Base-by-base conservation (phyloP, 768 basidiomycete genomes). In the Boletus rufocinnamomeus region DNA sequence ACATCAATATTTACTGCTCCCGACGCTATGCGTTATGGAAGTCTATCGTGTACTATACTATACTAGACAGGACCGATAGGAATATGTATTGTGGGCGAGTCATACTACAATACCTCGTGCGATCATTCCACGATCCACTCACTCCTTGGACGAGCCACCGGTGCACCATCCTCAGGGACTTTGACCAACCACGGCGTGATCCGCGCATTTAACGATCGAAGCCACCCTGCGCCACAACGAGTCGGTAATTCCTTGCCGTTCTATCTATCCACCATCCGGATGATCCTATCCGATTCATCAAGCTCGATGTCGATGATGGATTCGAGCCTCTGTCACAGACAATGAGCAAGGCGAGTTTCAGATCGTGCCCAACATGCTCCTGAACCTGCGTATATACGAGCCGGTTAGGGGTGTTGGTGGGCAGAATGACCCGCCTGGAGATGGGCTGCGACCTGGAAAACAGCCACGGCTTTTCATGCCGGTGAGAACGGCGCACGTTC, bases 371-470 rank as follows among this genome's bases (percentile, higher is more conserved):
- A 6, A 30, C 28, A 17, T 19, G 16, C 43, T 23, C 40, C n/a
- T 13, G n/a, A 21, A 49, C 40, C 55, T 59, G 49, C 14, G 5
- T 11, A 11, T 58, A 34, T 10, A 34, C 38, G 34, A 43, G 11
- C 25, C 44, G 27, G 37, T 58, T 43, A 7, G 40, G 47, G 14
- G 6, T 21, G 38, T 48, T 27, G 14, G 37, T 58, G 11, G 40
- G 43, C n/a, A 17, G 2, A 3, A 44, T n/a, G 27, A 35, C 35
- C 28, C 85, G 81, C n/a, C 40, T 76, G 13, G 79, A 78, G 14
- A 84, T 61, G 8, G 77, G 81, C 57, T 79, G 77, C 3, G 85
- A 82, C 34, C 76, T 74, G 6, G 82, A 75, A 40, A 40, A 80
- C 5, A 56, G 7, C 40, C 40, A 57, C 17, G 13, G 32, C 38